Conservation (phyloP, 1,284 basidiomycete genomes). For the Cryptococcus sp. region DNA sequence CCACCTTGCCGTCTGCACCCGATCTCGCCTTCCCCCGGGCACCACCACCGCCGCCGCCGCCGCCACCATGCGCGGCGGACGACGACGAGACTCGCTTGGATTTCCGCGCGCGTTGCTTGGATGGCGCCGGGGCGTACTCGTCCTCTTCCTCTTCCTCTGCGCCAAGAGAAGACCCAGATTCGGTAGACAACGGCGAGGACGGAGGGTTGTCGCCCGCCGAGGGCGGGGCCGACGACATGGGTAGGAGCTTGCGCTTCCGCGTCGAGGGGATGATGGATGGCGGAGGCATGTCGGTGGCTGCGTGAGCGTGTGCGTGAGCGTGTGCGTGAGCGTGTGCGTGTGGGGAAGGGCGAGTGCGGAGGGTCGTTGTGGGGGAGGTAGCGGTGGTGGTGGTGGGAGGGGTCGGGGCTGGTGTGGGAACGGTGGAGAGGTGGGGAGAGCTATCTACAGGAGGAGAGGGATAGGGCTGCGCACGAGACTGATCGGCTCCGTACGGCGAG, state of each 20-base stretch:
- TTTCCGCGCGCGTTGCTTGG: neutral
- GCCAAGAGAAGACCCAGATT: constrained; percentile 3
- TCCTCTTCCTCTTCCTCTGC: constrained; percentile 21
- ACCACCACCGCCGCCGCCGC: neutral
- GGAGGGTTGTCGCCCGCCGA: neutral
- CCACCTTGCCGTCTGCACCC: neutral
- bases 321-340: too few relatives aligned
- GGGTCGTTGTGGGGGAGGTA: too few relatives aligned
- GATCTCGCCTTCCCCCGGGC: neutral
- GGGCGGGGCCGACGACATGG: neutral
- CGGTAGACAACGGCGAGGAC: constrained; percentile 17
- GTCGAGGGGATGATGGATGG: constrained; percentile 3
- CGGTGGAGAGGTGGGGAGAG: too few relatives aligned
- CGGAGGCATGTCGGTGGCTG: constrained; percentile 2
- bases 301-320: neutral
- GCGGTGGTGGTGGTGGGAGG: too few relatives aligned
- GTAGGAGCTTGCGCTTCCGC: constrained; percentile 1
- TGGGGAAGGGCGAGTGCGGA: too few relatives aligned
- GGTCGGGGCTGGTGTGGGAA: too few relatives aligned
- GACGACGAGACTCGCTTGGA: neutral
- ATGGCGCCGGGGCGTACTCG: constrained; percentile 26
- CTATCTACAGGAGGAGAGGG: too few relatives aligned
- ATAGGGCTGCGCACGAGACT: too few relatives aligned
- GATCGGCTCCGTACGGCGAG: too few relatives aligned
- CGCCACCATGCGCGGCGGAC: neutral